Conservation (phyloP, 2,329 filamentous ascomycete genomes). For the Neospermospora avenae region DNA sequence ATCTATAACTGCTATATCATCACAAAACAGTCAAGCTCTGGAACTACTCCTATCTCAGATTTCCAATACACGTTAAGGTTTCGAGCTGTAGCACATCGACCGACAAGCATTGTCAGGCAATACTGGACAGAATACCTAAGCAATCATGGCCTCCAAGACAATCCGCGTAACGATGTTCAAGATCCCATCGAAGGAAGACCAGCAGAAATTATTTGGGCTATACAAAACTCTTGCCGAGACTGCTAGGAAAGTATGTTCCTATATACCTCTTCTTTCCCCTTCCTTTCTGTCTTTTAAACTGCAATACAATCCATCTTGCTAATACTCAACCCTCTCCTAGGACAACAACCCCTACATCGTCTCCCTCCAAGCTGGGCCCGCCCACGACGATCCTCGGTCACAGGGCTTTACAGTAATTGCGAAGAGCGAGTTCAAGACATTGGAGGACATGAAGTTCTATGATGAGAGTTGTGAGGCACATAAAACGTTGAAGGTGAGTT, state of each 20-base stretch:
- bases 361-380: slow-evolving; percentile 44
- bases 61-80: no score
- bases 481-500: slow-evolving; percentile 40
- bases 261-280: neutral
- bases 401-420: slow-evolving; percentile 54
- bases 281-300: neutral
- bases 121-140: neutral
- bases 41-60: no score
- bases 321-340: slow-evolving; percentile 35
- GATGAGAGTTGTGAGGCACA: slow-evolving; percentile 55
- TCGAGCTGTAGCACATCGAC: no score
- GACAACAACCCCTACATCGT: slow-evolving; percentile 57
- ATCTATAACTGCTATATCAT: no score
- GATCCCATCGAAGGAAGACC: slow-evolving; percentile 44
- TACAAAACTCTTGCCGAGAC: slow-evolving; percentile 36
- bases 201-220: slow-evolving; percentile 41
- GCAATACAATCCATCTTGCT: neutral
- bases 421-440: slow-evolving; percentile 49
- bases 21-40: no score
- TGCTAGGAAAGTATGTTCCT: slow-evolving; percentile 39
- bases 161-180: slow-evolving; percentile 53
- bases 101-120: no score
- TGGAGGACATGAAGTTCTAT: slow-evolving; percentile 59
- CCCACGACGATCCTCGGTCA: slow-evolving; percentile 48
- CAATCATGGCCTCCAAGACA: slow-evolving; percentile 32